Percentiles rank a stretch among this genome's conserved stretches.
Conservation (phyloP, 495 filamentous ascomycete species). For the Talaromyces stipitatus region DNA sequence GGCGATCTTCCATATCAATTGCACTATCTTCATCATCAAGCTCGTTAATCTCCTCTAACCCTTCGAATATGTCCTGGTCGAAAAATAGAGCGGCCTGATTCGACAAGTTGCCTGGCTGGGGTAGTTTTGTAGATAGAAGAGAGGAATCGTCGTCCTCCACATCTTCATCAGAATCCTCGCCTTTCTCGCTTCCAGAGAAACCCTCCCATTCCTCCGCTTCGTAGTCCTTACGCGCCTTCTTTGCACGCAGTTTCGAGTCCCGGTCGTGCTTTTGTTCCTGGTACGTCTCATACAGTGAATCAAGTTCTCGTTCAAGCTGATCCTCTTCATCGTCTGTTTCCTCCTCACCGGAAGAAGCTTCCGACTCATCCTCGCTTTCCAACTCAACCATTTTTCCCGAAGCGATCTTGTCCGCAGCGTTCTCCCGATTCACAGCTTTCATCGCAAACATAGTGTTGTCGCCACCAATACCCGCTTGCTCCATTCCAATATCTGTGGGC, state of each 20-base stretch:
- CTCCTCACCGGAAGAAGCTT: slow-evolving; percentile 51
- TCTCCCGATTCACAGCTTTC: slow-evolving; percentile 67
- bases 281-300: slow-evolving; percentile 79
- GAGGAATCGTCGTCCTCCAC: slow-evolving; percentile 46
- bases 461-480: slow-evolving; percentile 71
- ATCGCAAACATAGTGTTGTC: slow-evolving; percentile 77
- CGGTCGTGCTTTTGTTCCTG: slow-evolving; percentile 66
- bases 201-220: slow-evolving; percentile 88
- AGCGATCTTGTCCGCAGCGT: slow-evolving; percentile 59
- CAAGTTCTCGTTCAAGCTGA: slow-evolving; percentile 72
- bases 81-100: slow-evolving; percentile 86
- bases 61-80: slow-evolving; percentile 89
- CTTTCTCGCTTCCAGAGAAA: slow-evolving; percentile 58
- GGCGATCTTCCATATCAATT: slow-evolving; percentile 37
- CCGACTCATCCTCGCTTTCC: slow-evolving; percentile 49
- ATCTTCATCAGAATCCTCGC: slow-evolving; percentile 44
- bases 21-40: slow-evolving; percentile 36
- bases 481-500: slow-evolving; percentile 91
- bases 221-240: slow-evolving; percentile 75
- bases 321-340: slow-evolving; percentile 75
- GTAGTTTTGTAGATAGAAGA: slow-evolving; percentile 34
- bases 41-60: slow-evolving; percentile 49
- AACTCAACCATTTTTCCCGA: slow-evolving; percentile 67
- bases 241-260: slow-evolving; percentile 82
- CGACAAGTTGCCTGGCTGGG: slow-evolving; percentile 52